Percentiles rank a stretch among this genome's conserved stretches.
These are phyloP conservation scores for Mycena epipterygia DNA, from an alignment of 768 basidiomycete genomes.

Conservation along the genomic window DNA sequence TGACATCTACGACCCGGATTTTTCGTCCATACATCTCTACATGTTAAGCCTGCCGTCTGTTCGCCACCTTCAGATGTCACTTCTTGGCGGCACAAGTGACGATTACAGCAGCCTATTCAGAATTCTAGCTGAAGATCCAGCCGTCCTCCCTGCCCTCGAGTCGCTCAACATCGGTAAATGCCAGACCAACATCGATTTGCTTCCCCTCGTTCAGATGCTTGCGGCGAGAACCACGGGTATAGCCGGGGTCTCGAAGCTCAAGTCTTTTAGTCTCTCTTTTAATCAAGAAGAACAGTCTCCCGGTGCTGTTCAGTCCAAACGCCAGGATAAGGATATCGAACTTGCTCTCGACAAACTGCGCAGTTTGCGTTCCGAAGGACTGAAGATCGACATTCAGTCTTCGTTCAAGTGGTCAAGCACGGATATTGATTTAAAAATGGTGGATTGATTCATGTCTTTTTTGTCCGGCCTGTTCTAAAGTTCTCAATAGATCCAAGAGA, in stretches of 20 bases:
- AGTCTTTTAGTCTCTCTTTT: neutral
- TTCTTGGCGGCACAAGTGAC: neutral
- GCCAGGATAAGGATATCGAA: neutral
- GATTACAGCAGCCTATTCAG: neutral
- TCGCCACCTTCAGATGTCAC: neutral
- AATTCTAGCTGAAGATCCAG: neutral
- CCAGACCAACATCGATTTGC: neutral
- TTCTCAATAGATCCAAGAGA: neutral
- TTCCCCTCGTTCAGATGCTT: neutral
- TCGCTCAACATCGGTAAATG: neutral
- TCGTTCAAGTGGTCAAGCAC: neutral
- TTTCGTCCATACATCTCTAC: neutral
- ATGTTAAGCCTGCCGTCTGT: neutral
- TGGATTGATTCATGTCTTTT: neutral
- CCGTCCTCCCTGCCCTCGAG: neutral
- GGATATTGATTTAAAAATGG: neutral
- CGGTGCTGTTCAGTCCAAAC: neutral
- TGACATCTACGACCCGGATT: neutral
- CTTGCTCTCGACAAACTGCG: neutral
- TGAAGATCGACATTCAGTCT: neutral
- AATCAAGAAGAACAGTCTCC: neutral
- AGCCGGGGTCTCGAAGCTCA: neutral
- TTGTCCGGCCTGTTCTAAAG: neutral
- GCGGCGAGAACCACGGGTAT: neutral
- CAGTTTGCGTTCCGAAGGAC: neutral